Evolutionary conservation across 1,139 yeast genomes (phyloP).

Genomic region (Pichia kudriavzevii): DNA sequence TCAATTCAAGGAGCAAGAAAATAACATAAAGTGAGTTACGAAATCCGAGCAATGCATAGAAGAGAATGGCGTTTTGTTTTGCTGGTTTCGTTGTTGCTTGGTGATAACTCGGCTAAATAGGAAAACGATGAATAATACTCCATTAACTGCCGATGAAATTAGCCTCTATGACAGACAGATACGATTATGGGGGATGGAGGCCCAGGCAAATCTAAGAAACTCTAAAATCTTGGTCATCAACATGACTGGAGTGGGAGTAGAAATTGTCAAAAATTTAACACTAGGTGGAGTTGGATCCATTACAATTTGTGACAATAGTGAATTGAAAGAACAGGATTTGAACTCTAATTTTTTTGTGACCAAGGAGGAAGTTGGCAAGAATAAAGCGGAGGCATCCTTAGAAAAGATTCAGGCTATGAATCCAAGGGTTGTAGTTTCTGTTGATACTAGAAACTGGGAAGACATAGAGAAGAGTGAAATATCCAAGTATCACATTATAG

Average conservation of each 20-base stretch:
- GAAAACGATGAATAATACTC: constrained; percentile 3
- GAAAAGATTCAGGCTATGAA: constrained; percentile 62
- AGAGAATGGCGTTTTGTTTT: too few species aligned
- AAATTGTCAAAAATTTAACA: constrained; percentile 79
- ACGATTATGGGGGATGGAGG: constrained; percentile 92
- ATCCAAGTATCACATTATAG: constrained; percentile 57
- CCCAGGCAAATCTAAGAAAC: constrained; percentile 73
- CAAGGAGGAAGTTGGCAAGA: constrained; percentile 45
- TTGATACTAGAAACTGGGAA: constrained; percentile 31
- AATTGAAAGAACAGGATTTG: constrained; percentile 55
- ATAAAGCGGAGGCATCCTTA: constrained; percentile 48
- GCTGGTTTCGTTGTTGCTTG: too few species aligned
- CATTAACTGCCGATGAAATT: constrained; percentile 53
- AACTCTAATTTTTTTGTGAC: constrained; percentile 76
- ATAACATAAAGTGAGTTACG: too few species aligned
- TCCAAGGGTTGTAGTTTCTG: constrained; percentile 56
- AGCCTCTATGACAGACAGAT: constrained; percentile 94
- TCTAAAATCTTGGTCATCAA: constrained; percentile 76
- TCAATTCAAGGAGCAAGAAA: too few species aligned
- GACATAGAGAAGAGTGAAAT: constrained; percentile 35
- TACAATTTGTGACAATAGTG: constrained; percentile 56
- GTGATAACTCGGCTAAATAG: too few species aligned
- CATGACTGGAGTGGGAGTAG: constrained; percentile 81
- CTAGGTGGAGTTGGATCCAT: constrained; percentile 83
- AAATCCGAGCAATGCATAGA: too few species aligned